Evolutionary conservation across 257 asterid species (phyloP).

Genomic region (Prunella vulgaris): DNA sequence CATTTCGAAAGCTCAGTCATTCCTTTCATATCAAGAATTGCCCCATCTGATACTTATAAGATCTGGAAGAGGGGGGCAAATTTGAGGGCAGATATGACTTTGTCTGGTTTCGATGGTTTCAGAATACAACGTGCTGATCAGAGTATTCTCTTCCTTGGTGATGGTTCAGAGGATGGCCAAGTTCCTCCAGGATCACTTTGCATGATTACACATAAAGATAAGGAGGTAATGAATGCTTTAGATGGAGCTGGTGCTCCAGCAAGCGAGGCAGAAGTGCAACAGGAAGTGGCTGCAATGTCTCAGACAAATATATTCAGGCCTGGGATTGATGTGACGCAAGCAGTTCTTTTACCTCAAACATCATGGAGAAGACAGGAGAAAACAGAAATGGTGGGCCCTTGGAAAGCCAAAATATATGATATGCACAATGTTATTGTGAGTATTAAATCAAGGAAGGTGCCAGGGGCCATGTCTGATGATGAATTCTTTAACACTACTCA

Average conservation of each 20-base stretch:
- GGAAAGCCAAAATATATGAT: conserved; percentile 94
- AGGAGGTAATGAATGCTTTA: conserved; percentile 90
- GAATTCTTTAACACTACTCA: conserved; percentile 65
- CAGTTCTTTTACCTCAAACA: conserved; percentile 81
- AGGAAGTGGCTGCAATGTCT: conserved; percentile 89
- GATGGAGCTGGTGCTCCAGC: conserved; percentile 96
- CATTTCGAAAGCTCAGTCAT: conserved; percentile 97
- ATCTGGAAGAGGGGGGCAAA: conserved; percentile 98
- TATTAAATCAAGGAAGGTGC: conserved; percentile 89
- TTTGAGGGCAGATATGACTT: conserved; percentile 93
- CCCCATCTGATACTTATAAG: conserved; percentile 95
- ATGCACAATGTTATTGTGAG: conserved; percentile 96
- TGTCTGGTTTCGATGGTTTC: conserved; percentile 96
- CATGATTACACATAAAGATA: conserved; percentile 84
- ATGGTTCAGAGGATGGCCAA: conserved; percentile 91
- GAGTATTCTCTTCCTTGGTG: conserved; percentile 90
- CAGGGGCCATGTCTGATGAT: conserved; percentile 92
- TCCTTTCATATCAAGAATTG: conserved; percentile 93
- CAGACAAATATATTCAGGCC: conserved; percentile 92
- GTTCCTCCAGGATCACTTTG: conserved; percentile 81
- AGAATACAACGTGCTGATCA: conserved; percentile 91
- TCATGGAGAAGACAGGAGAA: conserved; percentile 92
- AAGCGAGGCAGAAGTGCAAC: conserved; percentile 75
- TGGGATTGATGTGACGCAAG: conserved; percentile 91
- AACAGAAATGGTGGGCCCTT: conserved; percentile 72